Evolutionary conservation across 1,139 yeast genomes (phyloP).

Genomic region (Blastobotrys proliferans): DNA sequence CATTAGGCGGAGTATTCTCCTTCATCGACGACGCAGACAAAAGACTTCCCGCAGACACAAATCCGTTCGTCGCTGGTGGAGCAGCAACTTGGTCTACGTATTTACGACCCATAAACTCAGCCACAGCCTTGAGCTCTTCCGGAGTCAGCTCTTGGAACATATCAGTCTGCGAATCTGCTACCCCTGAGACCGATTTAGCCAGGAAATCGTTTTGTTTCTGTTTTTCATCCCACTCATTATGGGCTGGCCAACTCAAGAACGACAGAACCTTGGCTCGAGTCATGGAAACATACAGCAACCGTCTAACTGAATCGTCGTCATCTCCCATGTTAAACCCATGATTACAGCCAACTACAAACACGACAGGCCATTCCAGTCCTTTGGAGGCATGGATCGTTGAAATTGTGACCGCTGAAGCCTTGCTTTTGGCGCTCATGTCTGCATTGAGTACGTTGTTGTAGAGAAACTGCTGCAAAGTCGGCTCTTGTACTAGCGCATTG

Average conservation of each 20-base stretch:
- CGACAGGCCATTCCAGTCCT: slow-evolving; percentile 94
- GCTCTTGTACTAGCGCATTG: too few species aligned
- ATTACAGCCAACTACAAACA: slow-evolving; percentile 53
- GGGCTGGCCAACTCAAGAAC: slow-evolving; percentile 26
- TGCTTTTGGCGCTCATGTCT: slow-evolving; percentile 22
- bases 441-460: slow-evolving; percentile 59
- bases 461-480: slow-evolving; percentile 52
- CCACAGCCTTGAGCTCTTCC: not conserved
- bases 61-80: not conserved
- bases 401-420: slow-evolving; percentile 36
- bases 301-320: slow-evolving; percentile 55
- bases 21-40: too few species aligned
- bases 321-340: slow-evolving; percentile 31
- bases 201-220: not conserved
- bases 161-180: not conserved
- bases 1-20: too few species aligned
- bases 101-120: slow-evolving; percentile 1
- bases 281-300: slow-evolving; percentile 82
- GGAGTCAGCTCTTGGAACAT: not conserved
- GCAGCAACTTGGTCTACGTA: not conserved
- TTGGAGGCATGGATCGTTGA: slow-evolving; percentile 91
- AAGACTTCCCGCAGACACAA: too few species aligned
- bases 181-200: not conserved
- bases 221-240: not conserved
- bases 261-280: slow-evolving; percentile 69